Conservation (phyloP, 1,284 basidiomycete species). For the Porogramme epimiltina region DNA sequence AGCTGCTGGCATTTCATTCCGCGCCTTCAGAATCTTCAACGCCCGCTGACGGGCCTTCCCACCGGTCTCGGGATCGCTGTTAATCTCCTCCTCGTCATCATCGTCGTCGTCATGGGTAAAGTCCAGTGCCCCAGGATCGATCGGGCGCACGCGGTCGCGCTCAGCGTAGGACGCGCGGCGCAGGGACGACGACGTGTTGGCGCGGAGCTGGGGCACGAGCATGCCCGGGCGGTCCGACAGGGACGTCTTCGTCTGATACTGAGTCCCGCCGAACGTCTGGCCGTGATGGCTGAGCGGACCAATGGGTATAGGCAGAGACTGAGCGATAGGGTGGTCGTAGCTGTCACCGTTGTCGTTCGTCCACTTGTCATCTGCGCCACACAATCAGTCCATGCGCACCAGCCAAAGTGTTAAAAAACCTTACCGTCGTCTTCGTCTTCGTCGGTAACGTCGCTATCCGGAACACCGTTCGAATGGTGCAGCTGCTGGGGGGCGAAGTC, state of each 20-base stretch:
- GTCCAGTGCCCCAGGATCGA: constrained; percentile 71
- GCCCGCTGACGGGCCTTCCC: constrained; percentile 59
- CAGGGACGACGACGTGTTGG: constrained; percentile 45
- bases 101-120: constrained; percentile 52
- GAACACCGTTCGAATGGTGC: constrained; percentile 26
- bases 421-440: constrained; percentile 25
- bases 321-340: constrained; percentile 33
- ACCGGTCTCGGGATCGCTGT: constrained; percentile 30
- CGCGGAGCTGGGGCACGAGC: constrained; percentile 27
- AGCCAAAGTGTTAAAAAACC: background rate
- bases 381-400: background rate
- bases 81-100: constrained; percentile 39
- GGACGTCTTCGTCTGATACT: constrained; percentile 55
- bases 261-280: constrained; percentile 44
- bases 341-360: background rate
- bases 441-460: constrained; percentile 33
- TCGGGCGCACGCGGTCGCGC: constrained; percentile 59
- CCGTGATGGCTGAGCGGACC: constrained; percentile 37
- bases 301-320: constrained; percentile 66
- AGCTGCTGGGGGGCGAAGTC: constrained; percentile 14
- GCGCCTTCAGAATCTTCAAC: constrained; percentile 63
- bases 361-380: constrained; percentile 16
- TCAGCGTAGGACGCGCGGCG: constrained; percentile 66
- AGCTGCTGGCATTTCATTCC: constrained; percentile 30
- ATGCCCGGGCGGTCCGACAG: constrained; percentile 39